Evolutionary conservation across 805 yeast species (phyloP).

Genomic region (Hanseniaspora mollemarum): DNA sequence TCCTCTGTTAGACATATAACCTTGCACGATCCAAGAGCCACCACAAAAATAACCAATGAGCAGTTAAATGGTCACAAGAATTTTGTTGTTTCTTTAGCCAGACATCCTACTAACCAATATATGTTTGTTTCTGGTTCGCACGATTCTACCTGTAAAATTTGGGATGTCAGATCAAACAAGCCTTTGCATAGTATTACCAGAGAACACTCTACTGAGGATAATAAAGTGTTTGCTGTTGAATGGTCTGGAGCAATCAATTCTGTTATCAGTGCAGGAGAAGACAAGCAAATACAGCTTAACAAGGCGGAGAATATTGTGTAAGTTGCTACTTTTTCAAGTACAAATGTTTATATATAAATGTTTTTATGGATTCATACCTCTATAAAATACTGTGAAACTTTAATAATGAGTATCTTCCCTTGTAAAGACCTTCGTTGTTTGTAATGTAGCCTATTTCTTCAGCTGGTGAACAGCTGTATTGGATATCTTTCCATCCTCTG

Average conservation of each 20-base stretch:
- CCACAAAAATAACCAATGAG: slow-evolving; percentile 50
- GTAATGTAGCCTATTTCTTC: slow-evolving; percentile 43
- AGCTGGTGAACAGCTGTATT: slow-evolving; percentile 25
- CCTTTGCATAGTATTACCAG: slow-evolving; percentile 74
- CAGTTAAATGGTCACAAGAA: slow-evolving; percentile 84
- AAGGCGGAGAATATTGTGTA: slow-evolving; percentile 31
- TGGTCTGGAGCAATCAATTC: slow-evolving; percentile 69
- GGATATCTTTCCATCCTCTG: slow-evolving; percentile 53
- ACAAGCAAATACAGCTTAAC: slow-evolving; percentile 83
- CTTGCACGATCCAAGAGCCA: slow-evolving; percentile 78
- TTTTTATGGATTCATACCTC: not conserved
- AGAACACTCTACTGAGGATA: slow-evolving; percentile 42
- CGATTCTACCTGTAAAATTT: slow-evolving; percentile 87
- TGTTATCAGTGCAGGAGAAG: slow-evolving; percentile 86
- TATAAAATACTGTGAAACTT: slow-evolving; percentile 27
- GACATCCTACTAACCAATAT: slow-evolving; percentile 66
- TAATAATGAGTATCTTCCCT: slow-evolving; percentile 60
- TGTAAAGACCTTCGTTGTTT: slow-evolving; percentile 56
- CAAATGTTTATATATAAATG: not conserved
- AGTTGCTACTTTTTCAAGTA: not conserved
- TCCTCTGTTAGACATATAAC: slow-evolving; percentile 96
- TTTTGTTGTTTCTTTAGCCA: slow-evolving; percentile 70
- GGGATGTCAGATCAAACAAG: slow-evolving; percentile 86
- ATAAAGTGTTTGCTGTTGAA: slow-evolving; percentile 71
- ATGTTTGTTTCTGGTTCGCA: slow-evolving; percentile 87